A percentile compares a stretch with the other conserved stretches of the same genome.
Evolutionary conservation across 2,329 filamentous ascomycete species (phyloP).

Genomic region (Aspergillus sp.): DNA sequence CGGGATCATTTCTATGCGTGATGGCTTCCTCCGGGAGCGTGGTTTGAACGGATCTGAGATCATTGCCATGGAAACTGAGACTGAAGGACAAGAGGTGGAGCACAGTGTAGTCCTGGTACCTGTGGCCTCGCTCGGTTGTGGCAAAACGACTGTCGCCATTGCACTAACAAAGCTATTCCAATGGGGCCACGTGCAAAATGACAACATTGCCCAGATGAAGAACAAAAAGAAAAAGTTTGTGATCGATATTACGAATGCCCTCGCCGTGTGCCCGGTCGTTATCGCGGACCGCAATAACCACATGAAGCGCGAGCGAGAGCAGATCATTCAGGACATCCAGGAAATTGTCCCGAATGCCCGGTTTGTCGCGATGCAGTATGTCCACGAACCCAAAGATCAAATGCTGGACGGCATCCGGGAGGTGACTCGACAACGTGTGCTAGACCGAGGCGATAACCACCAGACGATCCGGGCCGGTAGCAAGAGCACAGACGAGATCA

Average conservation of each 20-base stretch:
- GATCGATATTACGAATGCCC: conserved; percentile 57
- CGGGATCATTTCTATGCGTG: conserved; percentile 83
- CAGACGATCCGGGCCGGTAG: conserved; percentile 90
- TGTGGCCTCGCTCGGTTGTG: conserved; percentile 88
- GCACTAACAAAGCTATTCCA: conserved; percentile 75
- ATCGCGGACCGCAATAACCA: conserved; percentile 95
- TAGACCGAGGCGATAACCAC: conserved; percentile 87
- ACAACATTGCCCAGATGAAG: conserved; percentile 77
- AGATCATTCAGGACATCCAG: conserved; percentile 73
- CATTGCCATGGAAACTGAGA: conserved; percentile 60
- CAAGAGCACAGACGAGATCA: conserved; percentile 64
- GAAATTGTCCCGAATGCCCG: conserved; percentile 56
- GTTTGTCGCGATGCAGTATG: conserved; percentile 81
- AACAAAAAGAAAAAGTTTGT: conserved; percentile 73
- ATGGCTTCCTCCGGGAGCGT: conserved; percentile 78
- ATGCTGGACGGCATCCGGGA: conserved; percentile 65
- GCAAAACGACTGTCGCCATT: conserved; percentile 87
- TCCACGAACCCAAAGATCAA: conserved; percentile 58
- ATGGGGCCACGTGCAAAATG: conserved; percentile 94
- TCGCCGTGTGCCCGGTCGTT: conserved; percentile 63
- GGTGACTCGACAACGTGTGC: conserved; percentile 69
- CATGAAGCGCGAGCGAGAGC: conserved; percentile 75
- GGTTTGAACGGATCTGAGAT: conserved; percentile 85
- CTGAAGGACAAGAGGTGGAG: conserved; percentile 47
- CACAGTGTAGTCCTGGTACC: conserved; percentile 76